Percentiles rank a stretch among this genome's conserved stretches.
Conservation (phyloP, 2,329 filamentous ascomycete species). For the Leptosphaerulina australis region DNA sequence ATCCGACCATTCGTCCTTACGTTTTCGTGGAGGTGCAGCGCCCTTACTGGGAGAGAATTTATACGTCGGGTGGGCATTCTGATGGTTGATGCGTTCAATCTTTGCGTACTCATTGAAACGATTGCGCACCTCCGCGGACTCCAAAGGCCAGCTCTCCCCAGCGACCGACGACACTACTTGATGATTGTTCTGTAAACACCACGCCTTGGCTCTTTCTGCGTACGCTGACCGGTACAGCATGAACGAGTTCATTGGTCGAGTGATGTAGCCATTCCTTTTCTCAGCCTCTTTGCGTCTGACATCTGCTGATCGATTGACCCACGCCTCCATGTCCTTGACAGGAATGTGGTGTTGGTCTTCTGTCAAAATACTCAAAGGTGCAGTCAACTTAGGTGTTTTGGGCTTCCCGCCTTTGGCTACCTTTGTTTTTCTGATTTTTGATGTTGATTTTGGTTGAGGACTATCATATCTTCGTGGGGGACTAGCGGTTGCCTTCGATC, state of each 20-base stretch:
- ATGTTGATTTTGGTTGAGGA: conserved; percentile 37
- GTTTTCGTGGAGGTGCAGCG: conserved; percentile 53
- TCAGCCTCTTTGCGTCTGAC: conserved; percentile 71
- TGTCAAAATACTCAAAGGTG: conserved; percentile 74
- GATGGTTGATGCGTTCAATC: conserved; percentile 83
- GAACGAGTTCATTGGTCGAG: conserved; percentile 95
- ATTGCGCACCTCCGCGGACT: conserved; percentile 72
- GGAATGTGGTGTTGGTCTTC: conserved; percentile 65
- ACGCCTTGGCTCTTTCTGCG: conserved; percentile 82
- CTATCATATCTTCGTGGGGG: conserved; percentile 35
- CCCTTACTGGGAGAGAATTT: conserved; percentile 89
- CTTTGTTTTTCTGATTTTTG: conserved; percentile 53
- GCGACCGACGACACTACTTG: conserved; percentile 89
- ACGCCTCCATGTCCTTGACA: conserved; percentile 78
- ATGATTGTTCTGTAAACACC: conserved; percentile 86
- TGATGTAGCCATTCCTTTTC: conserved; percentile 77
- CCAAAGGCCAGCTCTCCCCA: conserved; percentile 83
- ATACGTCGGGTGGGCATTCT: conserved; percentile 84
- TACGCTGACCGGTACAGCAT: conserved; percentile 96
- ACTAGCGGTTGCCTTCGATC: conserved; percentile 30
- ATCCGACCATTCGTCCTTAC: conserved; percentile 53
- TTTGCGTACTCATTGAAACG: conserved; percentile 80
- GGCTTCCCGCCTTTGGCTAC: conserved; percentile 53
- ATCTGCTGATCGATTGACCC: conserved; percentile 74
- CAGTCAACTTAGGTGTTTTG: conserved; percentile 62